Conservation (phyloP, 768 basidiomycete genomes). For the Scleroderma bovista region DNA sequence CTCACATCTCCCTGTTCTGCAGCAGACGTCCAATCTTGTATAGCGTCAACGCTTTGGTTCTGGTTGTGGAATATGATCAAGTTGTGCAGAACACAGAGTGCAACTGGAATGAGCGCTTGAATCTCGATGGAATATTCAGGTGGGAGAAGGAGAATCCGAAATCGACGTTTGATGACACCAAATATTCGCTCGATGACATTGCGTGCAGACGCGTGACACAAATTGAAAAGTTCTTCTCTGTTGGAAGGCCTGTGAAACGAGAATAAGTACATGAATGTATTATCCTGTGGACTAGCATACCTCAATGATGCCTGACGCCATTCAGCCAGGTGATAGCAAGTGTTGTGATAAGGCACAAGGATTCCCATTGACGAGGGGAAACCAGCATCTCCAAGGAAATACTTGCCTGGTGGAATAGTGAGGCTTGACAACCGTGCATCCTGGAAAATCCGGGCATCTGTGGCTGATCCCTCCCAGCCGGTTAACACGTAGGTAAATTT, state of each 20-base stretch:
- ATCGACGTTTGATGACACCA: conserved; percentile 31
- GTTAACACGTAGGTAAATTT: conserved; percentile 6
- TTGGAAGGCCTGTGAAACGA: conserved; percentile 23
- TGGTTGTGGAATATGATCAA: no score
- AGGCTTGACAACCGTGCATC: not conserved
- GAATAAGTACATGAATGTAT: not conserved
- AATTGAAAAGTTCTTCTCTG: conserved; percentile 37
- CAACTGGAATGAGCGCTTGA: conserved; percentile 19
- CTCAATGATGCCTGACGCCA: conserved; percentile 15
- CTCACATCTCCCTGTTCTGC: no score
- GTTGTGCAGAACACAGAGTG: not conserved
- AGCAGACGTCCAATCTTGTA: no score
- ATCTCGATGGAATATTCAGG: conserved; percentile 11
- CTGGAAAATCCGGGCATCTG: conserved; percentile 6
- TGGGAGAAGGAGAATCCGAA: conserved; percentile 11
- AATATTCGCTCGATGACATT: conserved; percentile 38
- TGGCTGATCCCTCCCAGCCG: conserved; percentile 12
- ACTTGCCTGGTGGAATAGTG: not conserved
- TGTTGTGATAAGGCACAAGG: conserved; percentile 33
- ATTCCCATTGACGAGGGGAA: conserved; percentile 13
- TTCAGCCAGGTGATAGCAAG: conserved; percentile 34
- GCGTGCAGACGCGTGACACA: conserved; percentile 32
- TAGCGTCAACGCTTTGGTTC: no score
- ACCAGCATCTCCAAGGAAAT: conserved; percentile 10
- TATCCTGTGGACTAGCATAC: not conserved